A percentile compares a stretch with the other conserved stretches of the same genome.
These are phyloP conservation scores for Lizonia empirigonia DNA, from an alignment of 2,329 filamentous ascomycete genomes.

Conservation along the genomic window DNA sequence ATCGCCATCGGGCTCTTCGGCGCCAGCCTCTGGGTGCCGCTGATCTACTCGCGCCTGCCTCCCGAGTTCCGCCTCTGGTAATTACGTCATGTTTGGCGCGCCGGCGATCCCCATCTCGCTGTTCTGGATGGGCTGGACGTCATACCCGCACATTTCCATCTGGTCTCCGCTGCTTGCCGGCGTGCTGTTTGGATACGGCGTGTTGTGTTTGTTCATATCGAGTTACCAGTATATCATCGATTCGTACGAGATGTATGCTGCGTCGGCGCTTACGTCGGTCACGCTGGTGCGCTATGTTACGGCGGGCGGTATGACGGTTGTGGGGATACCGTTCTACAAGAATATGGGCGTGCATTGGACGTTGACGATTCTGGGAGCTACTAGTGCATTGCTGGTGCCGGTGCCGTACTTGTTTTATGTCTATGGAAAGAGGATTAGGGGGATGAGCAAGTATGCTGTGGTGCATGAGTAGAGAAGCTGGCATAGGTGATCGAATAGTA, in stretches of 20 bases:
- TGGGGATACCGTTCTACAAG: slow-evolving; percentile 48
- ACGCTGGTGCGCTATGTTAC: slow-evolving; percentile 50
- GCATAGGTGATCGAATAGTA: too few relatives aligned
- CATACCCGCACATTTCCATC: slow-evolving; percentile 30
- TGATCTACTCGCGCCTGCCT: slow-evolving; percentile 53
- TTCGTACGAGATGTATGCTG: slow-evolving; percentile 60
- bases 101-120: slow-evolving; percentile 58
- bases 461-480: too few relatives aligned
- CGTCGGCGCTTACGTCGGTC: slow-evolving; percentile 53
- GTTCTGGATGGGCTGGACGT: slow-evolving; percentile 66
- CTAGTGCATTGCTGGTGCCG: slow-evolving; percentile 42
- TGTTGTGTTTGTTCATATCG: slow-evolving; percentile 49
- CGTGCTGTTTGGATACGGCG: slow-evolving; percentile 14
- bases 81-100: slow-evolving; percentile 58
- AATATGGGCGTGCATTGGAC: slow-evolving; percentile 47
- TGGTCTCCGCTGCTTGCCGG: slow-evolving; percentile 7
- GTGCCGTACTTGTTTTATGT: slow-evolving; percentile 53
- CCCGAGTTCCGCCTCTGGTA: slow-evolving; percentile 63
- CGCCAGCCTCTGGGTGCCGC: slow-evolving; percentile 49
- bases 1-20: slow-evolving; percentile 53
- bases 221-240: slow-evolving; percentile 65
- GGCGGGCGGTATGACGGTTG: slow-evolving; percentile 50
- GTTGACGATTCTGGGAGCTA: slow-evolving; percentile 40
- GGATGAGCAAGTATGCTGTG: slow-evolving; percentile 5
- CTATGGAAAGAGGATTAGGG: slow-evolving; percentile 43